A percentile compares a stretch with the other conserved stretches of the same genome.
phyloP scores from a whole-genome alignment of 805 yeast genomes.

The Wickerhamiella kazuoi region DNA sequence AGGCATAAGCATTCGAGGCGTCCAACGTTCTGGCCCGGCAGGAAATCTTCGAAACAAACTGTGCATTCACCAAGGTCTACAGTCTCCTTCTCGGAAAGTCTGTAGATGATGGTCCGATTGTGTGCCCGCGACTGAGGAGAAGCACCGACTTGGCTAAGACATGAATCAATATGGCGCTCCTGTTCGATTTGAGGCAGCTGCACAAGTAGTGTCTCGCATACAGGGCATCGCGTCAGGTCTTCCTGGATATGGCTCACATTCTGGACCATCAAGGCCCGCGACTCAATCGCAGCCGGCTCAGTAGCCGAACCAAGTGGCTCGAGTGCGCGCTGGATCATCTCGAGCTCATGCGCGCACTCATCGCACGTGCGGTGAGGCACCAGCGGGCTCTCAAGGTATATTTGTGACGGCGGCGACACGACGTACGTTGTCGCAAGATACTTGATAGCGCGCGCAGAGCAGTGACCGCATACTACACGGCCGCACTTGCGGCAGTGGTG shows the following conservation, averaged over 20 bases:
- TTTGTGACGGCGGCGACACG: conserved; percentile 34
- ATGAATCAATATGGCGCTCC: conserved; percentile 53
- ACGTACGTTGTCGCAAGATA: conserved; percentile 45
- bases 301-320: no score
- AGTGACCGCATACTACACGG: conserved; percentile 51
- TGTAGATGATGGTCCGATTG: conserved; percentile 77
- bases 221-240: conserved; percentile 24
- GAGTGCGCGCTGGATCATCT: conserved; percentile 30
- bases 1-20: conserved; percentile 87
- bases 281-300: background rate
- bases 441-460: conserved; percentile 36
- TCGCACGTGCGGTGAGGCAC: conserved; percentile 60
- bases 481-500: conserved; percentile 76
- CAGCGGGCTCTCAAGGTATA: conserved; percentile 32
- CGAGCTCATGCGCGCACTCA: conserved; percentile 46
- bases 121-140: conserved; percentile 13
- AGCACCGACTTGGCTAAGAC: conserved; percentile 37
- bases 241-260: conserved; percentile 12
- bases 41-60: conserved; percentile 78
- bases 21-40: conserved; percentile 77
- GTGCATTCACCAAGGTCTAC: conserved; percentile 57
- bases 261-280: conserved; percentile 13
- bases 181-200: conserved; percentile 22
- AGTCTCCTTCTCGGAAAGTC: conserved; percentile 21
- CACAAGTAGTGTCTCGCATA: conserved; percentile 20